phyloP scores from a whole-genome alignment of 805 yeast genomes.

The Ogataea trehalophila region DNA sequence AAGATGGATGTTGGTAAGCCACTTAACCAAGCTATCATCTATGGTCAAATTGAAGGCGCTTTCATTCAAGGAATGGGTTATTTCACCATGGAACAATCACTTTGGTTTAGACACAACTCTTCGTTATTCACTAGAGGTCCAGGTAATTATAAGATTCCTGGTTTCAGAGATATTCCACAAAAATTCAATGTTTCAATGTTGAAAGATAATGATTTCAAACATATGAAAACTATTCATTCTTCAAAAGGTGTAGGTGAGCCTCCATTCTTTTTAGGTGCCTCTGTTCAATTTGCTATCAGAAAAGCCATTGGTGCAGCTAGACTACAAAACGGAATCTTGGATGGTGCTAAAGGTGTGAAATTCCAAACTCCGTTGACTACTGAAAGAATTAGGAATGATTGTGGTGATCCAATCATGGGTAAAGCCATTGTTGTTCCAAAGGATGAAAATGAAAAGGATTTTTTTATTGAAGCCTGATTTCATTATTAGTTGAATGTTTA shows the following conservation, averaged over 20 bases:
- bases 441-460: conserved; percentile 28
- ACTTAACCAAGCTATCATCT: conserved; percentile 43
- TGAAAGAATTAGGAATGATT: conserved; percentile 36
- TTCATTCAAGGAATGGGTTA: conserved; percentile 47
- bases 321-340: conserved; percentile 23
- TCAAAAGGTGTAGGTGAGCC: conserved; percentile 49
- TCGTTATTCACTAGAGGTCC: conserved; percentile 43
- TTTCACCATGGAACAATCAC: conserved; percentile 43
- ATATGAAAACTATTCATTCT: conserved; percentile 39
- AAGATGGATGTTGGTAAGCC: conserved; percentile 47
- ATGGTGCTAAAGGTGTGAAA: conserved; percentile 21
- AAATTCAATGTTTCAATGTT: conserved; percentile 38
- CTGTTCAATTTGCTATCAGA: conserved; percentile 40
- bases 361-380: conserved; percentile 39
- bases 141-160: conserved; percentile 46
- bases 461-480: conserved; percentile 31
- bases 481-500: no score
- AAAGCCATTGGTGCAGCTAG: conserved; percentile 38
- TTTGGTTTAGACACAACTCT: conserved; percentile 40
- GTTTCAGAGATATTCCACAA: conserved; percentile 44
- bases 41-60: conserved; percentile 49
- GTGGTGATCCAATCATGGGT: conserved; percentile 33
- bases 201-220: conserved; percentile 37
- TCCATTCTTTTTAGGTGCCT: conserved; percentile 41
- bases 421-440: conserved; percentile 31